These are phyloP conservation scores for Eutrema yunnanense DNA, from an alignment of 345 rosid genomes.

Conservation along the genomic window DNA sequence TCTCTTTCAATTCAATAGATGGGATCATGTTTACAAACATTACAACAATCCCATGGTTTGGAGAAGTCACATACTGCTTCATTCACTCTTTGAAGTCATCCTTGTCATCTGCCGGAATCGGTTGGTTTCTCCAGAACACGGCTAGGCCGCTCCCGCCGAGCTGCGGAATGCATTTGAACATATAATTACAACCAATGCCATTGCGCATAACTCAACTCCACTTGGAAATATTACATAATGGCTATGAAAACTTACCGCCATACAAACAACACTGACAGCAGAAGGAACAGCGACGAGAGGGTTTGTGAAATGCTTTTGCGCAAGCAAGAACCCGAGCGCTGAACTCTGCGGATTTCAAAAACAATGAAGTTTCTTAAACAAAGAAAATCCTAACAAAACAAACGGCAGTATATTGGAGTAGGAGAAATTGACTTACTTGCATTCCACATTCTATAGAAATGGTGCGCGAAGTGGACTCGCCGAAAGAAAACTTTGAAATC, in stretches of 20 bases:
- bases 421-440: constrained; percentile 53
- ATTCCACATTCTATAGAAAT: constrained; percentile 96
- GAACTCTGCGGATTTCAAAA: constrained; percentile 59
- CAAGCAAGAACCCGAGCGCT: constrained; percentile 92
- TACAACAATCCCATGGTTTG: constrained; percentile 18
- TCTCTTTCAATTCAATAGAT: not conserved
- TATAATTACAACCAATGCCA: not conserved
- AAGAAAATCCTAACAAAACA: not conserved
- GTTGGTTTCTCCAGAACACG: constrained; percentile 85
- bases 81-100: constrained; percentile 84
- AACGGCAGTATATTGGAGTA: not conserved
- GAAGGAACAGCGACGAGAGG: constrained; percentile 96
- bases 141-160: constrained; percentile 98
- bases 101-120: constrained; percentile 68
- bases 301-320: constrained; percentile 89
- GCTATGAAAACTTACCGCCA: constrained; percentile 64
- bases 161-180: constrained; percentile 30
- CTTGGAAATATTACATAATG: not conserved
- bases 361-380: not conserved
- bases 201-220: not conserved
- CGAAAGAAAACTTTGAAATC: constrained; percentile 72
- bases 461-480: constrained; percentile 97
- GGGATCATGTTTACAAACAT: constrained; percentile 1
- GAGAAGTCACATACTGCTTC: not conserved
- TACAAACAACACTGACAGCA: constrained; percentile 95